Percentiles rank a stretch among this genome's conserved stretches.
Evolutionary conservation across 192 early-diverging fungal genomes (phyloP).

Genomic region (Coemansia sp.): DNA sequence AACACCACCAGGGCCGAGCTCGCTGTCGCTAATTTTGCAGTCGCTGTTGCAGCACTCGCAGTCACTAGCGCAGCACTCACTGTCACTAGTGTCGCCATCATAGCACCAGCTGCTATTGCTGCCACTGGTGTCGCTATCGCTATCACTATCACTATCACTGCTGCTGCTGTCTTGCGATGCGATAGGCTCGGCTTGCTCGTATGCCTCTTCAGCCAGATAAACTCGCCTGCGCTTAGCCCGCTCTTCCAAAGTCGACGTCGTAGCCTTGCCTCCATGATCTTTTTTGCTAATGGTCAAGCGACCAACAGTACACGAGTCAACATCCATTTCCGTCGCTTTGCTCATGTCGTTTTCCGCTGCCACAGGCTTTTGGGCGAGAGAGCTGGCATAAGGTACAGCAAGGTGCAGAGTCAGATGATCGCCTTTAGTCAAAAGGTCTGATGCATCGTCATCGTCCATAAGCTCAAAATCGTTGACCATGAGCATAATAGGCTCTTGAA

Average conservation of each 20-base stretch:
- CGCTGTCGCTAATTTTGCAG: too few species aligned
- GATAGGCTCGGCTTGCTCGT: neutral
- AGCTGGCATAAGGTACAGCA: neutral
- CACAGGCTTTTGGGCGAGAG: neutral
- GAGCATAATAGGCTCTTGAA: constrained; percentile 14
- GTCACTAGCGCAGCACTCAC: too few species aligned
- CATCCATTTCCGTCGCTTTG: neutral
- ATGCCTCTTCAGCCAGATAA: constrained; percentile 8
- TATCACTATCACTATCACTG: neutral
- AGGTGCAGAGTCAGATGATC: neutral
- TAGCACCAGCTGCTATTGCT: neutral
- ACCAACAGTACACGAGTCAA: neutral
- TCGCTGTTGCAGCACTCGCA: too few species aligned
- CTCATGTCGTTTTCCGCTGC: neutral
- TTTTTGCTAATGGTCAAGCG: constrained; percentile 5
- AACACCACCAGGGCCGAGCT: too few species aligned
- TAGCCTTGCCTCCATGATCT: neutral
- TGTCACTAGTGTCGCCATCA: too few species aligned
- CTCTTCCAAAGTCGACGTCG: neutral
- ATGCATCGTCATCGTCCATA: constrained; percentile 40
- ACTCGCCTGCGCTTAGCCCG: neutral
- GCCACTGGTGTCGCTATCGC: neutral
- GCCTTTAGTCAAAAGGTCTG: constrained; percentile 10
- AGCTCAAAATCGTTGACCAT: constrained; percentile 22
- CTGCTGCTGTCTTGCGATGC: neutral